phyloP scores from a whole-genome alignment of 148 eudicot species.

The Rhododendron kiyosumense region DNA sequence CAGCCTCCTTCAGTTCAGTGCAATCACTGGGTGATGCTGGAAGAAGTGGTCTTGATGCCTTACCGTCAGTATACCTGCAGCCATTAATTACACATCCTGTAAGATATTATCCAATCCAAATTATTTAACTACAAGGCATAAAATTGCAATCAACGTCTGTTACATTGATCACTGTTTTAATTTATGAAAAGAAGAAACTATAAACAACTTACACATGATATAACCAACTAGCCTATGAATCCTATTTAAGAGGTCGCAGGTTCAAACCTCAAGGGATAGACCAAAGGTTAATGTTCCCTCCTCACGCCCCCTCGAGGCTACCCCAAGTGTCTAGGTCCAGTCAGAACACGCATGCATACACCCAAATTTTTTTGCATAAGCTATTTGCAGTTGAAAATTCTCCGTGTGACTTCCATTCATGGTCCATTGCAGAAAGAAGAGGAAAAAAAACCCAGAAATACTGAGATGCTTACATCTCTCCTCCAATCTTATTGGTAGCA shows the following conservation, averaged over 20 bases:
- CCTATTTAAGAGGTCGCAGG: not conserved
- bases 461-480: not conserved
- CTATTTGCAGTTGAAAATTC: not conserved
- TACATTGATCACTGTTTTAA: not conserved
- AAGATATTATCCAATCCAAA: not conserved
- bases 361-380: not conserved
- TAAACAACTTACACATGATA: not conserved
- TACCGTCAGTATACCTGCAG: constrained; percentile 54
- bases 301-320: not conserved
- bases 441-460: not conserved
- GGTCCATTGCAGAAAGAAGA: not conserved
- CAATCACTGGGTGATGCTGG: constrained; percentile 35
- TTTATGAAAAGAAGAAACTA: not conserved
- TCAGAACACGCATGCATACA: not conserved
- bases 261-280: not conserved
- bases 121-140: constrained; percentile 11
- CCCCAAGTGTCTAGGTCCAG: not conserved
- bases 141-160: not conserved
- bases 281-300: not conserved
- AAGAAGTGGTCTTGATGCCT: constrained; percentile 21
- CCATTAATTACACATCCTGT: constrained; percentile 15
- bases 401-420: not conserved
- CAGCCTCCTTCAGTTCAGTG: constrained; percentile 28
- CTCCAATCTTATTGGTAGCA: not conserved
- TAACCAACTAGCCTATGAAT: not conserved